These are phyloP conservation scores for Dictyostelium citrinum DNA, from an alignment of 78 protist genomes.

Conservation along the genomic window DNA sequence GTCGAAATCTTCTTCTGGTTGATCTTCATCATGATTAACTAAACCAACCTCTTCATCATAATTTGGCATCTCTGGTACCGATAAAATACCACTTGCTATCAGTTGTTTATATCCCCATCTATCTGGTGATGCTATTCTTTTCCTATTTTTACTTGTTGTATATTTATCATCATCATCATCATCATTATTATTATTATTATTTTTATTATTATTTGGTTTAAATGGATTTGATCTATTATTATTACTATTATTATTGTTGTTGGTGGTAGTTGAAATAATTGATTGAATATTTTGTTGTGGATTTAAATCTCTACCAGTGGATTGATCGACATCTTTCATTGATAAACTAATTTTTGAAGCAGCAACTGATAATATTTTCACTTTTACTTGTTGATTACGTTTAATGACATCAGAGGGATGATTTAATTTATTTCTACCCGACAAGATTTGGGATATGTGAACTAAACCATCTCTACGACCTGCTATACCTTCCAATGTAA, in stretches of 20 bases:
- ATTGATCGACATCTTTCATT: conserved; percentile 94
- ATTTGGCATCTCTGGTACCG: conserved; percentile 70
- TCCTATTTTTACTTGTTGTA: conserved; percentile 8
- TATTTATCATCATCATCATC: conserved; percentile 17
- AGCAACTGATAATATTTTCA: conserved; percentile 80
- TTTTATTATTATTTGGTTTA: background rate
- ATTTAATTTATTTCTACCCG: background rate
- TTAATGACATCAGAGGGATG: conserved; percentile 30
- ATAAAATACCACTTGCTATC: conserved; percentile 89
- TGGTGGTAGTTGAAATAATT: background rate
- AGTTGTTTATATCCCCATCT: conserved; percentile 92
- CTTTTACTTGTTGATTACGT: conserved; percentile 81
- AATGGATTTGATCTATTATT: conserved; percentile 39
- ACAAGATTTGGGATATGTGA: conserved; percentile 77
- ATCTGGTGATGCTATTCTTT: conserved; percentile 92
- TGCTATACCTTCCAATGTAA: conserved; percentile 76
- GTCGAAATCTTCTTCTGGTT: conserved; percentile 90
- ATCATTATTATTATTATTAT: background rate
- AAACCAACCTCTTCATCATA: conserved; percentile 85
- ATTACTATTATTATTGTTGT: background rate
- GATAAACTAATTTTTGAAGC: conserved; percentile 82
- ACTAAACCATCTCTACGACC: conserved; percentile 91
- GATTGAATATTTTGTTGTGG: conserved; percentile 59
- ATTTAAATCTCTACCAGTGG: conserved; percentile 90
- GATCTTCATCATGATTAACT: conserved; percentile 59